Evolutionary conservation across 768 basidiomycete genomes (phyloP).

Genomic region (Tylopilus vinaceipallidus): DNA sequence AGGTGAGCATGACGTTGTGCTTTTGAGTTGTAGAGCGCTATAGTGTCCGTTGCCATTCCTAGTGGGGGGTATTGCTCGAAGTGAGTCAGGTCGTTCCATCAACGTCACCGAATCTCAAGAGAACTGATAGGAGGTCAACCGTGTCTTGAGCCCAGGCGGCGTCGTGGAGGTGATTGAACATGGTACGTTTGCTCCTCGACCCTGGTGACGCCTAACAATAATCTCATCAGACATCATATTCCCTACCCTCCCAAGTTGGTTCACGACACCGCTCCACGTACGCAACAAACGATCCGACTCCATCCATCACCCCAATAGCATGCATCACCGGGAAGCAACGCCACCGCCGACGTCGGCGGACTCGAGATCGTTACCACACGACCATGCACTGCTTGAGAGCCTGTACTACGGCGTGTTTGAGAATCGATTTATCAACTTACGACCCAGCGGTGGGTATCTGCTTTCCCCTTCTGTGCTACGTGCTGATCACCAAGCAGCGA

Average conservation of each 20-base stretch:
- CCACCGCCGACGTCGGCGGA: constrained; percentile 34
- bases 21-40: not conserved
- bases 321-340: constrained; percentile 33
- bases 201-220: not conserved
- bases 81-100: constrained; percentile 31
- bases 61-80: constrained; percentile 72
- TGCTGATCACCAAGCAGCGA: constrained; percentile 39
- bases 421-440: constrained; percentile 68
- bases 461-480: not conserved
- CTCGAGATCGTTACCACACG: constrained; percentile 46
- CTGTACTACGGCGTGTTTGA: constrained; percentile 66
- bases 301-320: constrained; percentile 49
- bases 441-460: constrained; percentile 56
- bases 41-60: not conserved
- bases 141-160: constrained; percentile 68
- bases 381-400: constrained; percentile 68
- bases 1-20: constrained; percentile 38
- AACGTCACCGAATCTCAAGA: constrained; percentile 1
- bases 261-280: constrained; percentile 64
- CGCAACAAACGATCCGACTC: constrained; percentile 48
- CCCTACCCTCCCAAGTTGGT: constrained; percentile 75
- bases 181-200: constrained; percentile 40
- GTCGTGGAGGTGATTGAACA: constrained; percentile 72
- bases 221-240: constrained; percentile 61
- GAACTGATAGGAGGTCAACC: constrained; percentile 60